These are phyloP conservation scores for Neopestalotiopsis sp. DNA, from an alignment of 2,329 filamentous ascomycete species.

Conservation along the genomic window DNA sequence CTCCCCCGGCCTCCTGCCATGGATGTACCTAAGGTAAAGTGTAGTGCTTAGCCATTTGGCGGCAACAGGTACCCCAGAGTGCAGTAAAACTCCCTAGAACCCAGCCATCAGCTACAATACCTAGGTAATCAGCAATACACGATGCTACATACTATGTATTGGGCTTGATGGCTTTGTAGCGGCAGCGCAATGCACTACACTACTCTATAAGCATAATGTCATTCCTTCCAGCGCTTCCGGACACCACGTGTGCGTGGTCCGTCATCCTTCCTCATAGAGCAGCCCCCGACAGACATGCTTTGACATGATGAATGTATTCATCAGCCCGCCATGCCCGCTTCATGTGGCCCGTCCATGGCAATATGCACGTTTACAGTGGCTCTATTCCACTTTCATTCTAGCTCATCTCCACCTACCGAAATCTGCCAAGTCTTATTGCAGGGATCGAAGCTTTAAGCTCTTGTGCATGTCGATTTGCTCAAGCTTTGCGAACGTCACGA, in stretches of 20 bases:
- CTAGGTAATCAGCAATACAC: background rate
- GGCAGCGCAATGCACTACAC: no score
- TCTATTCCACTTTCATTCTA: background rate
- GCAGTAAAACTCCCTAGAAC: background rate
- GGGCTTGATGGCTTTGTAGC: no score
- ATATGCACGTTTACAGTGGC: background rate
- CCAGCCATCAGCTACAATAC: background rate
- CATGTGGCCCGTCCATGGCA: background rate
- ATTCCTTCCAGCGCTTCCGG: background rate
- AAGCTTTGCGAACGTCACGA: slow-evolving; percentile 14
- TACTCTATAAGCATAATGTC: background rate
- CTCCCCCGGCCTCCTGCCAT: background rate
- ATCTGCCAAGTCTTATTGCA: slow-evolving; percentile 10
- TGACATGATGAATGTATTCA: no score
- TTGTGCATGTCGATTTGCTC: background rate
- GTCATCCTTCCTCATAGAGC: background rate
- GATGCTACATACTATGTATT: no score
- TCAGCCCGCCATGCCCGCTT: no score
- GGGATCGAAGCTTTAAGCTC: slow-evolving; percentile 7
- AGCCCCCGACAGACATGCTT: no score
- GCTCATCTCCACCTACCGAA: background rate
- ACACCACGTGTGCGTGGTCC: no score
- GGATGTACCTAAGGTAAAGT: background rate
- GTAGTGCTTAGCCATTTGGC: background rate
- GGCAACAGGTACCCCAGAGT: background rate